Evolutionary conservation across 345 rosid genomes (phyloP).

Genomic region (Mercurialis annua): DNA sequence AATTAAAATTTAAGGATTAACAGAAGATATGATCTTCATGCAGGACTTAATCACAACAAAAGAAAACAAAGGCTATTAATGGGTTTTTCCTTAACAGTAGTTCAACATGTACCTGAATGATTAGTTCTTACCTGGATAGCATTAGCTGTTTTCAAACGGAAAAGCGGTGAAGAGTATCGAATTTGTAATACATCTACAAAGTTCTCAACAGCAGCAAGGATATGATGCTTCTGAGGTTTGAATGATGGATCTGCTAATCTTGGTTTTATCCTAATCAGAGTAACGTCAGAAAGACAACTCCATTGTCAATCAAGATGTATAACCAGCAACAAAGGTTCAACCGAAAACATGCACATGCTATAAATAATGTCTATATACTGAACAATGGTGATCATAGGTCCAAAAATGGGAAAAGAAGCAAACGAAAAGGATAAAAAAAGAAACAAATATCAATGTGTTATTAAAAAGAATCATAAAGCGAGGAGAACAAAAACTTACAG

Average conservation of each 20-base stretch:
- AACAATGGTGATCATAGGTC: background rate
- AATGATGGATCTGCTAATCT: conserved; percentile 84
- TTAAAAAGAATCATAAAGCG: background rate
- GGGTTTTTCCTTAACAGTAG: background rate
- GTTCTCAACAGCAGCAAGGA: conserved; percentile 66
- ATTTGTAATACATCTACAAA: conserved; percentile 61
- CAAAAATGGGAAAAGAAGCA: background rate
- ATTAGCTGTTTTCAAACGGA: conserved; percentile 67
- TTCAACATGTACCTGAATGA: background rate
- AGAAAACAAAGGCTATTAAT: too few relatives aligned
- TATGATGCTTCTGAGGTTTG: conserved; percentile 71
- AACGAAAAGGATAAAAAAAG: background rate
- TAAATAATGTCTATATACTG: background rate
- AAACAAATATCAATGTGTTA: background rate
- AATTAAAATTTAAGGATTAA: too few relatives aligned
- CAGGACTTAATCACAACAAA: too few relatives aligned
- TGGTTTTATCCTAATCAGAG: conserved; percentile 61
- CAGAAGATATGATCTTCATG: too few relatives aligned
- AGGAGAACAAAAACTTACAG: conserved; percentile 45
- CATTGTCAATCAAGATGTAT: conserved; percentile 6
- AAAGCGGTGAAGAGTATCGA: conserved; percentile 89
- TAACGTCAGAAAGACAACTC: background rate
- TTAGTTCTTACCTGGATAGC: conserved; percentile 65
- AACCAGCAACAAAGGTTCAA: background rate
- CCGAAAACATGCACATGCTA: background rate